phyloP scores from a whole-genome alignment of 192 early-diverging fungal genomes.

The Gaertneriomyces sp. region DNA sequence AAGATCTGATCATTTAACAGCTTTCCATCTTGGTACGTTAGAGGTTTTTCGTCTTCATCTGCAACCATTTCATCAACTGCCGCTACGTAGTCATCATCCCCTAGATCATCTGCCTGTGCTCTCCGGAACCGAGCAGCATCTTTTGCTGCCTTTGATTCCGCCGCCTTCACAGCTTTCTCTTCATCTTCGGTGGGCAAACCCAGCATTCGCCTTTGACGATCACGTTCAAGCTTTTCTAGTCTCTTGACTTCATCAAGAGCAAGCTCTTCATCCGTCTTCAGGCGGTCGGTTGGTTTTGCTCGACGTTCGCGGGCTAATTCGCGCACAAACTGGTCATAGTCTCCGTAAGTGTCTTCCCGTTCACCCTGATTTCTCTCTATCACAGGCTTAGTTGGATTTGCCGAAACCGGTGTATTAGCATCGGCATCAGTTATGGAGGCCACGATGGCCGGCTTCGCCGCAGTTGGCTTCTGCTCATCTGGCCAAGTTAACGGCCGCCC shows the following conservation, averaged over 20 bases:
- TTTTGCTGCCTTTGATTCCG: constrained; percentile 3
- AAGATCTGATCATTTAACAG: constrained; percentile 53
- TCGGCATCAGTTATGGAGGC: not conserved
- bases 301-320: constrained; percentile 82
- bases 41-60: constrained; percentile 38
- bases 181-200: constrained; percentile 19
- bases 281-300: constrained; percentile 81
- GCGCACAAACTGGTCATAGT: constrained; percentile 81
- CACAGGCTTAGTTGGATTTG: constrained; percentile 1
- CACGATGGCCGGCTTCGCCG: not conserved
- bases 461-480: not conserved
- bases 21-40: constrained; percentile 50
- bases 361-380: constrained; percentile 10
- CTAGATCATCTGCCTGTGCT: constrained; percentile 54
- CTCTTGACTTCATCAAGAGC: constrained; percentile 78
- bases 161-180: constrained; percentile 5
- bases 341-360: constrained; percentile 47
- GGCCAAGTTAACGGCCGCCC: constrained; percentile 3
- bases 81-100: constrained; percentile 33
- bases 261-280: constrained; percentile 92
- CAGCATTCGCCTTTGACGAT: constrained; percentile 30
- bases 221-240: constrained; percentile 77
- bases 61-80: constrained; percentile 22
- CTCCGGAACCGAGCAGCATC: not conserved
- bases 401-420: not conserved